Evolutionary conservation across 305 asterid genomes (phyloP).

Genomic region (Solanum chacoense): DNA sequence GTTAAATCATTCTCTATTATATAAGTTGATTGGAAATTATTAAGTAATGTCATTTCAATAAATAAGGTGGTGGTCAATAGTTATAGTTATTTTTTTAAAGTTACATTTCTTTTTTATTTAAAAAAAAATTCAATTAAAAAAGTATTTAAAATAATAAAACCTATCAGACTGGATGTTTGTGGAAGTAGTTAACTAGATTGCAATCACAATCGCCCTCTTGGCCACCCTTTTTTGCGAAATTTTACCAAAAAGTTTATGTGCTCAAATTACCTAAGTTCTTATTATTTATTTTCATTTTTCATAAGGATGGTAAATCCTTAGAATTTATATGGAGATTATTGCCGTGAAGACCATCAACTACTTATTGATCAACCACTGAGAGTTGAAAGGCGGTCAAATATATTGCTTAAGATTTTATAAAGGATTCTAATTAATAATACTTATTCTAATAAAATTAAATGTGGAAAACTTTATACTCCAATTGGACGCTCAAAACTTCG

Average conservation of each 20-base stretch:
- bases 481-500: not conserved
- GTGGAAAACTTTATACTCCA: not conserved
- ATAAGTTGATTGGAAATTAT: not conserved
- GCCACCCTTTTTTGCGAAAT: not conserved
- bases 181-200: not conserved
- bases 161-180: too few species aligned
- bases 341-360: not conserved
- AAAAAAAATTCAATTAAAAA: too few species aligned
- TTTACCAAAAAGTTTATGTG: too few species aligned
- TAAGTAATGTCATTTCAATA: not conserved
- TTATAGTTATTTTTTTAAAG: not conserved
- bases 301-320: not conserved
- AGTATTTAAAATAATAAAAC: not conserved
- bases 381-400: not conserved
- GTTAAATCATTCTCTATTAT: not conserved
- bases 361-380: not conserved
- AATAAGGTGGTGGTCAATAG: not conserved
- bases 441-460: not conserved
- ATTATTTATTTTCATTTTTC: not conserved
- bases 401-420: too few species aligned
- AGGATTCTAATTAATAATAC: not conserved
- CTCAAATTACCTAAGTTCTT: not conserved
- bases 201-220: not conserved
- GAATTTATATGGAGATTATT: too few species aligned
- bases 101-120: not conserved